phyloP scores from a whole-genome alignment of 1,284 basidiomycete genomes.

The Coriolopsis trogii region DNA sequence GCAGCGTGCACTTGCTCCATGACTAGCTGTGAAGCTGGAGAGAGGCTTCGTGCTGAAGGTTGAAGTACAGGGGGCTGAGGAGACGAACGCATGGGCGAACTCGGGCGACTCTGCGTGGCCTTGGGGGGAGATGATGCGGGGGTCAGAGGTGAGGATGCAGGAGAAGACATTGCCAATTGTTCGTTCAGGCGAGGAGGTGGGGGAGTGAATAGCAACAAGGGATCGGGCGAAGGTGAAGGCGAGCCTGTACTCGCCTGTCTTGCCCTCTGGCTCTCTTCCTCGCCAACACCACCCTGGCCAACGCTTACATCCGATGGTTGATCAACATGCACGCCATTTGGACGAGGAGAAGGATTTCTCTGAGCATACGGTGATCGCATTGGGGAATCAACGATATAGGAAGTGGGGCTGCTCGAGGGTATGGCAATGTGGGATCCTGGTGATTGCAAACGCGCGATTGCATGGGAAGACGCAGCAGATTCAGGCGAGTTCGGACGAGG shows the following conservation, averaged over 20 bases:
- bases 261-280: neutral
- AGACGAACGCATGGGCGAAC: neutral
- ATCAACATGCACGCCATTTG: neutral
- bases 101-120: neutral
- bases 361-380: no score
- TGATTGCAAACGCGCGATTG: no score
- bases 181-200: neutral
- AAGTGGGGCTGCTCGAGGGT: no score
- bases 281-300: neutral
- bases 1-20: constrained; percentile 13
- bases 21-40: neutral
- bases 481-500: no score
- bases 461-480: no score
- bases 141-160: constrained; percentile 19
- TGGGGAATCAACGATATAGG: no score
- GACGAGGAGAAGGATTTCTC: neutral
- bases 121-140: constrained; percentile 12
- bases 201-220: constrained; percentile 18
- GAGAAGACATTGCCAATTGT: neutral
- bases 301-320: neutral
- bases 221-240: constrained; percentile 17
- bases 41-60: neutral
- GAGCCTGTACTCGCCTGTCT: constrained; percentile 10
- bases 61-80: neutral
- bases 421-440: no score